Percentiles rank a stretch among this genome's conserved stretches.
These are phyloP conservation scores for Cercophora scortea DNA, from an alignment of 495 filamentous ascomycete species.

Conservation along the genomic window DNA sequence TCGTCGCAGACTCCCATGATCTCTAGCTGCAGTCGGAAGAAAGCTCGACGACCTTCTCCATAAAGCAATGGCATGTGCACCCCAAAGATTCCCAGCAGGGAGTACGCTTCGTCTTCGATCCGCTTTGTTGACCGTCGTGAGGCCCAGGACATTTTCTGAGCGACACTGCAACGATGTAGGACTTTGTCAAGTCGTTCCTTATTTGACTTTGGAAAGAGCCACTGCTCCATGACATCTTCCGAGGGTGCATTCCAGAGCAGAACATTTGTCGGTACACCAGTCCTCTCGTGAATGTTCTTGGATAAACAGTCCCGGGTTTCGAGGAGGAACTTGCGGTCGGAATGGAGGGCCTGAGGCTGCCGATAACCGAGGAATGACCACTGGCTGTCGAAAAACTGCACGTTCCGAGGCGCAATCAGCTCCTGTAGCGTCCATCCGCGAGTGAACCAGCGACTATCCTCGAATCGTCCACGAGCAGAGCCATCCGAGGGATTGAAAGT, in stretches of 20 bases:
- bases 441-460: slow-evolving; percentile 21
- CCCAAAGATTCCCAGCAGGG: slow-evolving; percentile 18
- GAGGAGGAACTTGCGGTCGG: too few species aligned
- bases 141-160: slow-evolving; percentile 18
- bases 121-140: slow-evolving; percentile 8
- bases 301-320: neutral
- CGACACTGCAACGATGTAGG: slow-evolving; percentile 1
- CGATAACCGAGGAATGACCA: slow-evolving; percentile 18
- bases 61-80: slow-evolving; percentile 17
- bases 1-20: neutral
- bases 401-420: slow-evolving; percentile 23
- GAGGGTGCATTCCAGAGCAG: neutral
- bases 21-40: slow-evolving; percentile 13
- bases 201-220: too few species aligned
- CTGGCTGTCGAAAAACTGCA: slow-evolving; percentile 23
- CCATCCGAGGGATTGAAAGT: too few species aligned
- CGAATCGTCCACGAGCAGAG: neutral
- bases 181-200: too few species aligned
- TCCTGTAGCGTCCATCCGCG: slow-evolving; percentile 34
- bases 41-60: slow-evolving; percentile 12
- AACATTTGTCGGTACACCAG: slow-evolving; percentile 1
- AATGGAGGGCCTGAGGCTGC: too few species aligned
- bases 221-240: too few species aligned
- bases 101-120: slow-evolving; percentile 19
- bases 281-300: slow-evolving; percentile 2